These are phyloP conservation scores for Lactarius akahatsu DNA, from an alignment of 768 basidiomycete genomes.

Conservation along the genomic window DNA sequence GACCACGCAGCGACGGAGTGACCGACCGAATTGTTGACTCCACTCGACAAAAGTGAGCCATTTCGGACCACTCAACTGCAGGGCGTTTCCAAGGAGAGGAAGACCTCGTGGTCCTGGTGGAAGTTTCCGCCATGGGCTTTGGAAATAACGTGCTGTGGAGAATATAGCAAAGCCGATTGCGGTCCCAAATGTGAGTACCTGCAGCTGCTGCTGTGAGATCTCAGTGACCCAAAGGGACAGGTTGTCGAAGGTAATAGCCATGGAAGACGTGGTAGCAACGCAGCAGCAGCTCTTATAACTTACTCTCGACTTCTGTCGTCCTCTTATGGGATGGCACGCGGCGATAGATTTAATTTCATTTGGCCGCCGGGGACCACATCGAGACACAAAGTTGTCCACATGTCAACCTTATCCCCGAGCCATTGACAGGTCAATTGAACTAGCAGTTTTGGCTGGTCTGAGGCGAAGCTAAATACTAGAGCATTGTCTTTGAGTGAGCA, in stretches of 20 bases:
- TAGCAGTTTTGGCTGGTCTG: no score
- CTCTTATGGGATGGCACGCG: no score
- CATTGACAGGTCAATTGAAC: no score
- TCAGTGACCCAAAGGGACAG: not conserved
- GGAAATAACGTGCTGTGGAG: conserved; percentile 15
- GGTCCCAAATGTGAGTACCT: not conserved
- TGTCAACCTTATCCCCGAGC: no score
- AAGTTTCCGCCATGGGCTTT: conserved; percentile 26
- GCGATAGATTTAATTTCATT: no score
- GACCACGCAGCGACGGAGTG: no score
- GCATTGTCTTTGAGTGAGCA: no score
- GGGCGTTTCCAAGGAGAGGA: conserved; percentile 24
- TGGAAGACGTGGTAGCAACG: not conserved
- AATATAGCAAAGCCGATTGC: not conserved
- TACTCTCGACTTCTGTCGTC: no score
- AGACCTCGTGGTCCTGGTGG: conserved; percentile 26
- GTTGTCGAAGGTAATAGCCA: not conserved
- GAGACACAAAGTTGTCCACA: no score
- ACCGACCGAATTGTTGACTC: conserved; percentile 21
- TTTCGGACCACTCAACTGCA: conserved; percentile 16
- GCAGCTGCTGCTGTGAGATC: not conserved
- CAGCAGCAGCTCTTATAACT: no score
- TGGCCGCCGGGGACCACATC: no score
- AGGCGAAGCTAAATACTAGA: no score
- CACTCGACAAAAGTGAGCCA: conserved; percentile 26